Evolutionary conservation across 2,329 filamentous ascomycete species (phyloP).

Genomic region (Metarhizium humberi): DNA sequence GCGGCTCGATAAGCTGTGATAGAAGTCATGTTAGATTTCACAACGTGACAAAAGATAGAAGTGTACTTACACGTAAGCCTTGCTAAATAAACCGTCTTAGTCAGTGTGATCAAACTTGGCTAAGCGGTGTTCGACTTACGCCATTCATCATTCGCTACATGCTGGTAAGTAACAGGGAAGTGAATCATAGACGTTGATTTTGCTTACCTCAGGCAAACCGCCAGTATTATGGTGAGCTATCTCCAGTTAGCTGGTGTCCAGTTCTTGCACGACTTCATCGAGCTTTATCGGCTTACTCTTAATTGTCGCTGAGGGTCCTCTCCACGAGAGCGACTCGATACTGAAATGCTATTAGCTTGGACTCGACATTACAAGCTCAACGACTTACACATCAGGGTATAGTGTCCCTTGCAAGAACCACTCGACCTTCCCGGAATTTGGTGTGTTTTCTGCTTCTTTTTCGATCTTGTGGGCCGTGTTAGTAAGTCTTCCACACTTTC

Average conservation of each 20-base stretch:
- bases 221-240: conserved; percentile 51
- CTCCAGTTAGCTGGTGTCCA: no score
- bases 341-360: no score
- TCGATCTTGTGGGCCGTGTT: conserved; percentile 43
- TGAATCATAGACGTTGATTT: no score
- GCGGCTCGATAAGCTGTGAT: conserved; percentile 52
- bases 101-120: no score
- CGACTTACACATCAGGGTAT: conserved; percentile 30
- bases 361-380: neutral
- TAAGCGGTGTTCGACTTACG: conserved; percentile 3
- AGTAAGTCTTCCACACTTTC: neutral
- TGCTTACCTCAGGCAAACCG: conserved; percentile 40
- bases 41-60: neutral
- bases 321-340: no score
- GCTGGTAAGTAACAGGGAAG: no score
- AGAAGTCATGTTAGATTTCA: neutral
- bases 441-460: conserved; percentile 55
- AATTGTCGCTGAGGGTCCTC: conserved; percentile 29
- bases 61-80: no score
- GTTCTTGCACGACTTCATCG: neutral
- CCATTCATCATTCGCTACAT: conserved; percentile 38
- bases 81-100: no score
- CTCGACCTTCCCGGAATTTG: conserved; percentile 64
- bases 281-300: neutral
- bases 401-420: conserved; percentile 85